Base-by-base conservation (phyloP, 345 rosid genomes). In the Diplotaxis tenuifolia region DNA sequence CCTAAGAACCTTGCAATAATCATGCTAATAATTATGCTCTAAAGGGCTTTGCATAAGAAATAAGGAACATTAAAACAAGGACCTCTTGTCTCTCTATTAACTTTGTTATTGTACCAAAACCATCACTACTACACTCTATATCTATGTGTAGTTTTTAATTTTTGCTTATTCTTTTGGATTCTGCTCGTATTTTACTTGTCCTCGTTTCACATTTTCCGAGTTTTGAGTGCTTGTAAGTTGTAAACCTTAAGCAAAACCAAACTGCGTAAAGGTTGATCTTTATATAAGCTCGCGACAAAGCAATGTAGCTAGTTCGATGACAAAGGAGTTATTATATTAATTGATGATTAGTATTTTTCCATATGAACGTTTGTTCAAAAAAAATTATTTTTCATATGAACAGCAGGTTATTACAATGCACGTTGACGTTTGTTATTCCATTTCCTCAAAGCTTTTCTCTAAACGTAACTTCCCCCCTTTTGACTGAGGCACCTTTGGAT, bases 81-180 rank as follows among this genome's bases (percentile, higher is more conserved):
- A 36, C 50, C 72, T 77, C 56, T 66, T 58, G 14, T 65, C 27
- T 58, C 38, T 65, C 64, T 69, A 65, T 82, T 77, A 79, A 82
- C 83, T 72, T 73, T 73, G 79, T 72, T 75, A 20, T 20, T 72
- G 79, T 82, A 83, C 82, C 68, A 28, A 73, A 76, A 68, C 23
- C 68, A 29, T 79, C 49, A 78, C 80, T 82, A 81, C 81, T 69
- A 61, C 25, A 45, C 74, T 64, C 53, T 57, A 32, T 76, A 72
- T 78, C 62, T 18, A 80, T 83, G 80, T 83, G 83, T 85, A 84
- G 83, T 75, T 84, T 80, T 58, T 78, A 70, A 21, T 73, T 73
- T 79, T 50, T 62, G 55, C 15, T 69, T 60, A 42, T 25, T 59
- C 54, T 14, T 21, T 5, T 54, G 8, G 2, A n/a, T 10, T 57